phyloP scores from a whole-genome alignment of 2,329 filamentous ascomycete species.

The Emmonsiellopsis sp. region DNA sequence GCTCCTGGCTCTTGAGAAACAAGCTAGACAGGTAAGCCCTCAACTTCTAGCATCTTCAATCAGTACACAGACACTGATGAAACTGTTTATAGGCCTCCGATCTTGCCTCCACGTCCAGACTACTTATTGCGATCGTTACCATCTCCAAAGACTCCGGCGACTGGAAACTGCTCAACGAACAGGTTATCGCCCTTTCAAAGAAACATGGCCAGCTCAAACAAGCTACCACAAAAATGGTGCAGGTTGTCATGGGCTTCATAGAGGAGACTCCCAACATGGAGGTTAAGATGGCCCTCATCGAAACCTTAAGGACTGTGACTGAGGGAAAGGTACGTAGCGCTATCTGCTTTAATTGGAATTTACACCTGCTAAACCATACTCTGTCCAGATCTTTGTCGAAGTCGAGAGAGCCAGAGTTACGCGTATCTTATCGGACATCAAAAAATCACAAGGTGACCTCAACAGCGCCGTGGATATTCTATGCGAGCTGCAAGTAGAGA shows the following conservation, averaged over 20 bases:
- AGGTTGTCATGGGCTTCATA: constrained; percentile 87
- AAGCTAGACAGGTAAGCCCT: constrained; percentile 74
- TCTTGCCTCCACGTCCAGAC: constrained; percentile 84
- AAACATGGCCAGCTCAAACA: constrained; percentile 99
- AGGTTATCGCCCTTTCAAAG: constrained; percentile 91
- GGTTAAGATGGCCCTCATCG: constrained; percentile 86
- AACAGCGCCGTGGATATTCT: constrained; percentile 85
- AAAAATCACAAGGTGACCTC: constrained; percentile 88
- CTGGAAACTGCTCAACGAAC: constrained; percentile 93
- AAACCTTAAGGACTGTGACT: constrained; percentile 89
- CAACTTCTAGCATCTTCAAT: constrained; percentile 7
- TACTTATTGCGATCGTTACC: constrained; percentile 81
- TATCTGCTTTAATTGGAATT: neutral
- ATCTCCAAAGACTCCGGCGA: constrained; percentile 88
- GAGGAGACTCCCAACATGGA: constrained; percentile 77
- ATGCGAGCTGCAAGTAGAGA: constrained; percentile 97
- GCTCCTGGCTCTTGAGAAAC: constrained; percentile 84
- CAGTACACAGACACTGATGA: neutral
- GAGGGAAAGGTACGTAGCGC: constrained; percentile 68
- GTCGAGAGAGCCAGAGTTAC: constrained; percentile 95
- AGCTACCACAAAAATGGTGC: constrained; percentile 97
- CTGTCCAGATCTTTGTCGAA: constrained; percentile 84
- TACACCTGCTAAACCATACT: constrained; percentile 6
- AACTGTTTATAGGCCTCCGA: constrained; percentile 64
- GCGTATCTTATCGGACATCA: constrained; percentile 91